Evolutionary conservation across 768 basidiomycete genomes (phyloP), one percentile per base, ranked within the genome.

Genomic region (Coprinellus micaceus): DNA sequence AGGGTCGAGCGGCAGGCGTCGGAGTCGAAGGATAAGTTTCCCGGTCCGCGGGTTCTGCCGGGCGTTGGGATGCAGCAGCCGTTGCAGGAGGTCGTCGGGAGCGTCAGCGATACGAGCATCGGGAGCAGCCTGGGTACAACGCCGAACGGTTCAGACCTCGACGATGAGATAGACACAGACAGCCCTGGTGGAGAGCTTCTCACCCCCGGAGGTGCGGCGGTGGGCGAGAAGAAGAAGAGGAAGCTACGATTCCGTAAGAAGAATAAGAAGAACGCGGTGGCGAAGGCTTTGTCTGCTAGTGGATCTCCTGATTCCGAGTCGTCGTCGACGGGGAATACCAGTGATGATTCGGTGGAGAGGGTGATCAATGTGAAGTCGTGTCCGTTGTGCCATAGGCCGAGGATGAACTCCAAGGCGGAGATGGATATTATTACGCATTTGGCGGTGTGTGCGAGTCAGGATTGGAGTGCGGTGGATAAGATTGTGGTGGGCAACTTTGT

Each of bases 361-460:
- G 86, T 99, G 26, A 95, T 98, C 76, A 98, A 98, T 67, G 85
- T 99, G 62, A 90, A 89, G 77, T 89, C 84, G 54, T 99, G 96
- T 67, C 96, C 96, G 0, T 69, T 99, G 43, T 99, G 96, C 66
- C 94, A 94, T 67, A 84, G 93, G 11, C 89, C 92, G 2, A 76
- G 94, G 43, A 65, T 98, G 63, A 89, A 82, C 70, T 81, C 83
- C 52, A 94, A 94, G 69, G 91, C 86, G 0, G 97, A 98, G 70
- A 78, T 94, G 64, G 95, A 97, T 67, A 97, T 98, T 64, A 78
- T 99, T 52, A 98, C 97, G 22, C 96, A 99, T 69, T 72, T 99
- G n/a, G 97, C 94, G 1, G 84, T 98, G 10, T 99, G 96, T 64
- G 94, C 97, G 10, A 91, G 88, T 60, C 82, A 86, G 62, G 97